phyloP scores from a whole-genome alignment of 1,284 basidiomycete genomes.

The Wallemia hederae region DNA sequence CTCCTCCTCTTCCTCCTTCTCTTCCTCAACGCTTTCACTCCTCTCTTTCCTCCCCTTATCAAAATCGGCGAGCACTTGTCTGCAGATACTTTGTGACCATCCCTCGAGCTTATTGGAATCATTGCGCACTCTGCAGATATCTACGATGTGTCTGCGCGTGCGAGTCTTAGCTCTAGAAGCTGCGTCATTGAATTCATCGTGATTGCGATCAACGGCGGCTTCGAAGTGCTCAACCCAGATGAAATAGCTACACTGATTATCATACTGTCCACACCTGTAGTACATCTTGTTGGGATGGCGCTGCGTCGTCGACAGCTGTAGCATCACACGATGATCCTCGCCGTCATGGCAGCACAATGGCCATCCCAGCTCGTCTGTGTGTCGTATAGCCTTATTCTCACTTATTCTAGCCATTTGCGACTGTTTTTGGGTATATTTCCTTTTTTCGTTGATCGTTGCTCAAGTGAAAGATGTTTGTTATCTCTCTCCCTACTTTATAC shows the following conservation, averaged over 20 bases:
- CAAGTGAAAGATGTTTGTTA: too few relatives aligned
- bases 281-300: neutral
- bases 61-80: neutral
- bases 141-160: neutral
- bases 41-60: neutral
- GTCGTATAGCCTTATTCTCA: too few relatives aligned
- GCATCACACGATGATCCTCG: neutral
- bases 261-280: neutral
- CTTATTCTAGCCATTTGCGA: too few relatives aligned
- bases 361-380: neutral
- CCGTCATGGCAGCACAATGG: neutral
- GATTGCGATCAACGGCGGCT: neutral
- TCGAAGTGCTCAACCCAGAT: neutral
- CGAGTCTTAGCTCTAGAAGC: too few relatives aligned
- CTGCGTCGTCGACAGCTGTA: neutral
- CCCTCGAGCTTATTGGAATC: neutral
- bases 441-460: neutral
- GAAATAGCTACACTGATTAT: neutral
- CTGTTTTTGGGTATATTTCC: neutral
- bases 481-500: too few relatives aligned
- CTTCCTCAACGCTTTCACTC: neutral
- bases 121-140: neutral
- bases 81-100: neutral
- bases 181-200: neutral
- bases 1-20: too few relatives aligned